Base-by-base conservation (phyloP, 305 asterid genomes). In the Fraxinus nigra region DNA sequence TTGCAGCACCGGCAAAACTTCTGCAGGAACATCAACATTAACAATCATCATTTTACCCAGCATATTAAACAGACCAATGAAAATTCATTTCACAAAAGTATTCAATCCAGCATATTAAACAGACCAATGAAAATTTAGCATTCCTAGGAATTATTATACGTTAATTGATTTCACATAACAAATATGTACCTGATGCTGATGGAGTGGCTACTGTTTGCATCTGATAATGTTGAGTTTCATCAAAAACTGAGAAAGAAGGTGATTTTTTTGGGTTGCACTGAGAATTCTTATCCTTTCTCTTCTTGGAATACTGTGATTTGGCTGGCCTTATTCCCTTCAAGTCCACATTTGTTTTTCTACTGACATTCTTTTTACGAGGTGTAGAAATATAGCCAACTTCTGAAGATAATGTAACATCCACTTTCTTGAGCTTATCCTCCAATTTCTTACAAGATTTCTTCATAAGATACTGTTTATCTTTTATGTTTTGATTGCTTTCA, bases 321-420 rank as follows among this genome's bases (percentile, higher is more conserved):
- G 40, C 40, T 16, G 84, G 59, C 81, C 84, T 82, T 82, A 59
- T 85, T 59, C 83, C 87, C 82, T 76, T 82, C 81, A 75, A 67
- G 9, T 43, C 61, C 30, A 14, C 20, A 14, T 84, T 82, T 22
- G 22, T 80, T 81, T 70, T 81, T 59, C 81, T 86, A 67, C 63
- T 48, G 13, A 85, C 11, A 59, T 85, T 79, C 79, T 77, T 84
- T 83, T 43, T 43, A 11, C 51, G 51, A 43, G 51, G 51, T 2
- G 51, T 43, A 43, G 51, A 10, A 43, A 14, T 43, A 13, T 43
- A 10, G 51, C 51, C 16, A 43, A 43, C 51, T 43, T 43, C 51
- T 43, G 51, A 10, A 43, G 16, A 43, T 43, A 43, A 43, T 43
- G 79, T 72, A 34, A 1, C 51, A 40, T 38, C 13, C 37, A 40